A percentile compares a stretch with the other conserved stretches of the same genome.
Evolutionary conservation across 768 basidiomycete genomes (phyloP).

Genomic region (Hysterangium stoloniferum): DNA sequence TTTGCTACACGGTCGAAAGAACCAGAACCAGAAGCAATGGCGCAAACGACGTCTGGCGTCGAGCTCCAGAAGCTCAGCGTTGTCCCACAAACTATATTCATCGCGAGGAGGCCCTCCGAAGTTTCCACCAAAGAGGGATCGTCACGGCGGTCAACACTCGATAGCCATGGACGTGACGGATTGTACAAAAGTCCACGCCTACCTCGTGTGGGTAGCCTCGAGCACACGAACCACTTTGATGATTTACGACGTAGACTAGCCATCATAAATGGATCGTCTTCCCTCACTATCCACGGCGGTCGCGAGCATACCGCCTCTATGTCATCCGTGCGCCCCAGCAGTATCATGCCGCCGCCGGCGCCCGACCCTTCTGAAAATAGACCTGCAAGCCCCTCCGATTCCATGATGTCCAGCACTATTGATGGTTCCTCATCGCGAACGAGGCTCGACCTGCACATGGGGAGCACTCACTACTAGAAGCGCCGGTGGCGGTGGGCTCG

Average conservation of each 20-base stretch:
- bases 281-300: constrained; percentile 45
- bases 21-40: too few species aligned
- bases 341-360: constrained; percentile 20
- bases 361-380: constrained; percentile 29
- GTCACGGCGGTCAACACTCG: too few species aligned
- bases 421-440: constrained; percentile 56
- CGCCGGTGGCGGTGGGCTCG: constrained; percentile 83
- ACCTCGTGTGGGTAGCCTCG: constrained; percentile 41
- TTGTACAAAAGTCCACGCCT: constrained; percentile 42
- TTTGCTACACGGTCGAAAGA: too few species aligned
- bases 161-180: too few species aligned
- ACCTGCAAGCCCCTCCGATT: constrained; percentile 77
- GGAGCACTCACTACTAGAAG: constrained; percentile 75
- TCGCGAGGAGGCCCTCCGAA: too few species aligned
- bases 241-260: constrained; percentile 72
- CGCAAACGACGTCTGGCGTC: too few species aligned
- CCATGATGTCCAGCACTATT: constrained; percentile 55
- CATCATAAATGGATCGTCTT: constrained; percentile 63
- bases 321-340: constrained; percentile 28
- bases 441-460: constrained; percentile 57
- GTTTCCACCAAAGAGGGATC: too few species aligned
- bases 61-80: too few species aligned
- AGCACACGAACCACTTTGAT: constrained; percentile 58
- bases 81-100: too few species aligned
- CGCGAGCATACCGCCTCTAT: constrained; percentile 39